phyloP scores from a whole-genome alignment of 208 protist species.

The Leishmania mexicana region DNA sequence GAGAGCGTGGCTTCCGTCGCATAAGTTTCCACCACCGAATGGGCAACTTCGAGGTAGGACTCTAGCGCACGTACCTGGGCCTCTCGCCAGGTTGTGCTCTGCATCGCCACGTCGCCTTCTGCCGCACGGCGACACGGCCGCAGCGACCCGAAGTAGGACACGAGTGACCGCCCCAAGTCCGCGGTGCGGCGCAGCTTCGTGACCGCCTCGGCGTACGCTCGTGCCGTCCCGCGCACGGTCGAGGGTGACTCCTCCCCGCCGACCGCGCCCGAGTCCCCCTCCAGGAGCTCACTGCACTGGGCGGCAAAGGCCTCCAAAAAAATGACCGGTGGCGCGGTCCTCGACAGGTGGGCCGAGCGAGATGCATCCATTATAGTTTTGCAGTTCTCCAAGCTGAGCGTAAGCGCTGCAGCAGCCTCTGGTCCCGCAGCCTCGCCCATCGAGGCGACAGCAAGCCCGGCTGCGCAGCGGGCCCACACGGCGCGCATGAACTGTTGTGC shows the following conservation, averaged over 20 bases:
- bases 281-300: conserved; percentile 6
- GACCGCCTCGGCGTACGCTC: conserved; percentile 11
- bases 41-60: conserved; percentile 24
- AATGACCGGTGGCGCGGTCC: background rate
- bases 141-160: conserved; percentile 17
- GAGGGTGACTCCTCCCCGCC: background rate
- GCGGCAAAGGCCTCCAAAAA: conserved; percentile 12
- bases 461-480: conserved; percentile 16
- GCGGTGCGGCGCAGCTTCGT: conserved; percentile 19
- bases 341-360: background rate
- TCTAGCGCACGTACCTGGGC: background rate
- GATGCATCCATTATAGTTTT: conserved; percentile 34
- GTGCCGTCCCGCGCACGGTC: conserved; percentile 12
- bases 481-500: conserved; percentile 7
- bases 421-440: background rate
- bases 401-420: background rate
- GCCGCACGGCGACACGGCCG: background rate
- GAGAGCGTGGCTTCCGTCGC: conserved; percentile 22
- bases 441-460: conserved; percentile 8
- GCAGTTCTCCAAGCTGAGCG: conserved; percentile 21
- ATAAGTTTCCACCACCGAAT: conserved; percentile 7
- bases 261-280: background rate
- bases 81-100: background rate
- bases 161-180: conserved; percentile 15
- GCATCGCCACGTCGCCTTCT: background rate